Conservation (phyloP, 345 rosid genomes). For the Lepidium didymum region DNA sequence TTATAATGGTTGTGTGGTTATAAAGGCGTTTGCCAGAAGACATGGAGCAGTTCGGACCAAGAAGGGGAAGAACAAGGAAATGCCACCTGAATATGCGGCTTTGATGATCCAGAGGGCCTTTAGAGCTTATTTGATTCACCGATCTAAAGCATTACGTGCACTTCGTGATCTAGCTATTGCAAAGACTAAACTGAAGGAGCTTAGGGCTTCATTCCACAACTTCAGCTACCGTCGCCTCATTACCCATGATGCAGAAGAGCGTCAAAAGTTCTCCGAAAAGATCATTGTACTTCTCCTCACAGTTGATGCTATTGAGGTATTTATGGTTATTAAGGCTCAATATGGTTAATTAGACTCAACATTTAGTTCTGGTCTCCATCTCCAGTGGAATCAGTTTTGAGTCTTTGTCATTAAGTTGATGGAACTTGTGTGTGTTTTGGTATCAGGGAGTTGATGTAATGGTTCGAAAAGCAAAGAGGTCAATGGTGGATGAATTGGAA, state of each 20-base stretch:
- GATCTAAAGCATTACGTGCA: constrained; percentile 79
- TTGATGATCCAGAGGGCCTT: constrained; percentile 67
- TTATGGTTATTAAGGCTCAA: not conserved
- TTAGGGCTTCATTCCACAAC: constrained; percentile 66
- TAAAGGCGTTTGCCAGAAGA: constrained; percentile 75
- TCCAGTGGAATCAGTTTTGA: not conserved
- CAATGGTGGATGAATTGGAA: constrained; percentile 90
- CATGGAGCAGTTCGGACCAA: constrained; percentile 38
- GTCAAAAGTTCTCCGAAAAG: constrained; percentile 72
- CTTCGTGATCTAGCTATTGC: constrained; percentile 90
- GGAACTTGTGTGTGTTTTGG: not conserved
- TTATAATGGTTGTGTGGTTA: not conserved
- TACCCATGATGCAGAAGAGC: constrained; percentile 70
- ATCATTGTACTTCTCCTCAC: constrained; percentile 91
- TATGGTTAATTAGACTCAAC: not conserved
- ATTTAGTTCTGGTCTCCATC: not conserved
- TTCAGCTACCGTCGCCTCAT: constrained; percentile 69
- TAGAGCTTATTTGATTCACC: constrained; percentile 70
- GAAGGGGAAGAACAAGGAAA: constrained; percentile 77
- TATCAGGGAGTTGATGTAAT: constrained; percentile 73
- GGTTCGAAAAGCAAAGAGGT: constrained; percentile 72
- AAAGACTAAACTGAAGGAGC: constrained; percentile 83
- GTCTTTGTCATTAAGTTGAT: too few species aligned
- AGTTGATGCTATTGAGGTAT: constrained; percentile 93
- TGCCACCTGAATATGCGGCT: constrained; percentile 80